Conservation (phyloP, 2,329 filamentous ascomycete genomes). For the Colletotrichum sp. region DNA sequence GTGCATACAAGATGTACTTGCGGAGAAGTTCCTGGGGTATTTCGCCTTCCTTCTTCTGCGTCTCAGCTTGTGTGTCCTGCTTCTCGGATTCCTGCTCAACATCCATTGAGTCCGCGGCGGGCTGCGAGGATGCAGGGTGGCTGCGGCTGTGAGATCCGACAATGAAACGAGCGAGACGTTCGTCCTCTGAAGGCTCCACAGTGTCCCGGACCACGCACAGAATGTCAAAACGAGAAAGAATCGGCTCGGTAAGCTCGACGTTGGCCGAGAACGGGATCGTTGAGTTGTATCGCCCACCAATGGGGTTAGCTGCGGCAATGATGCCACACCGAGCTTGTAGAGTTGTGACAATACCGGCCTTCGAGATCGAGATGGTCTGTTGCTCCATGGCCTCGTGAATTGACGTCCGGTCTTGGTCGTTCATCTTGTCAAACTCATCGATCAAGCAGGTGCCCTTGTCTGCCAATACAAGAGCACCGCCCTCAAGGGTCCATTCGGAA, state of each 20-base stretch:
- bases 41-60: conserved; percentile 60
- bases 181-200: conserved; percentile 90
- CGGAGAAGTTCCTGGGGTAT: conserved; percentile 90
- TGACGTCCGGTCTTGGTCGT: conserved; percentile 95
- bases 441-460: conserved; percentile 96
- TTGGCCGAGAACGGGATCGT: conserved; percentile 96
- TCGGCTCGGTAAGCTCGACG: conserved; percentile 95
- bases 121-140: conserved; percentile 67
- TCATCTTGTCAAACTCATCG: conserved; percentile 99
- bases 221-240: conserved; percentile 97
- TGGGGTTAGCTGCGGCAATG: conserved; percentile 94
- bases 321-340: conserved; percentile 95
- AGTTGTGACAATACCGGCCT: conserved; percentile 97
- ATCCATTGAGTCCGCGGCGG: conserved; percentile 61
- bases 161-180: conserved; percentile 91
- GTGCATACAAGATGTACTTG: conserved; percentile 96
- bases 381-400: conserved; percentile 99
- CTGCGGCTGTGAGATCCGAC: conserved; percentile 92
- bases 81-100: conserved; percentile 60
- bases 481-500: conserved; percentile 96
- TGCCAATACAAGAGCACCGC: conserved; percentile 91
- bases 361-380: conserved; percentile 98
- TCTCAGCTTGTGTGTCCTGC: conserved; percentile 37
- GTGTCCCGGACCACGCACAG: conserved; percentile 95
- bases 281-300: conserved; percentile 94